Evolutionary conservation across 1,284 basidiomycete species (phyloP).

Genomic region (Singerocomus inundabilis): DNA sequence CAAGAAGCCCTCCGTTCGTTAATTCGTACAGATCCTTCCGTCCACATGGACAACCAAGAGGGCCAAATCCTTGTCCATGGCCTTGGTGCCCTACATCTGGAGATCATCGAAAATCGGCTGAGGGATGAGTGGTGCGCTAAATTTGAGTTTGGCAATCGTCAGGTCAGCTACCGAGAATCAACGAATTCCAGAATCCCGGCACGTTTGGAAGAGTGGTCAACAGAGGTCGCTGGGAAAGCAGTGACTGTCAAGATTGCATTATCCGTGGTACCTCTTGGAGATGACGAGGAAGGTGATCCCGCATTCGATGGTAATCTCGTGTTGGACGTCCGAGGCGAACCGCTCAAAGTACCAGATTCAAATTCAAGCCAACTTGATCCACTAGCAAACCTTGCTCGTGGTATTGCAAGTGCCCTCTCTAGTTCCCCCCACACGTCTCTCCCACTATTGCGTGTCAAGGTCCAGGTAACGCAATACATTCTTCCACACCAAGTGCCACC

Average conservation of each 20-base stretch:
- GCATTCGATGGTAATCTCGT: slow-evolving; percentile 76
- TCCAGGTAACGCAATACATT: slow-evolving; percentile 49
- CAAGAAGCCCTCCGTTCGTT: slow-evolving; percentile 73
- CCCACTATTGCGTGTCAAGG: slow-evolving; percentile 58
- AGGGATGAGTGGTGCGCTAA: slow-evolving; percentile 77
- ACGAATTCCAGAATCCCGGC: slow-evolving; percentile 41
- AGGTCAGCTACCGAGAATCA: slow-evolving; percentile 81
- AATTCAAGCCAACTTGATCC: slow-evolving; percentile 43
- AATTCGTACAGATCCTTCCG: slow-evolving; percentile 83
- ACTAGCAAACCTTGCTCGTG: slow-evolving; percentile 56
- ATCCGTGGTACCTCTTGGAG: slow-evolving; percentile 49
- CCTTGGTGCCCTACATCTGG: slow-evolving; percentile 82
- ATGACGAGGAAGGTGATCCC: slow-evolving; percentile 59
- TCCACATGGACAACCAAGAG: slow-evolving; percentile 74
- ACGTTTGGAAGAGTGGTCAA: slow-evolving; percentile 49
- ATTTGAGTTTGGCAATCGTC: slow-evolving; percentile 75
- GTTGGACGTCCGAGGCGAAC: slow-evolving; percentile 48
- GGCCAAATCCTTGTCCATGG: slow-evolving; percentile 84
- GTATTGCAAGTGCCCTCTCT: slow-evolving; percentile 66
- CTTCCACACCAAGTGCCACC: slow-evolving; percentile 43
- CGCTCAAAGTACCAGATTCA: slow-evolving; percentile 54
- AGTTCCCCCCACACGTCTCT: slow-evolving; percentile 75
- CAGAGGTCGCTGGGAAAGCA: slow-evolving; percentile 57
- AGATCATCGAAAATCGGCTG: slow-evolving; percentile 81
- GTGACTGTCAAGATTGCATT: slow-evolving; percentile 49